Evolutionary conservation across 257 asterid species (phyloP).

Genomic region (Capsicum baccatum): DNA sequence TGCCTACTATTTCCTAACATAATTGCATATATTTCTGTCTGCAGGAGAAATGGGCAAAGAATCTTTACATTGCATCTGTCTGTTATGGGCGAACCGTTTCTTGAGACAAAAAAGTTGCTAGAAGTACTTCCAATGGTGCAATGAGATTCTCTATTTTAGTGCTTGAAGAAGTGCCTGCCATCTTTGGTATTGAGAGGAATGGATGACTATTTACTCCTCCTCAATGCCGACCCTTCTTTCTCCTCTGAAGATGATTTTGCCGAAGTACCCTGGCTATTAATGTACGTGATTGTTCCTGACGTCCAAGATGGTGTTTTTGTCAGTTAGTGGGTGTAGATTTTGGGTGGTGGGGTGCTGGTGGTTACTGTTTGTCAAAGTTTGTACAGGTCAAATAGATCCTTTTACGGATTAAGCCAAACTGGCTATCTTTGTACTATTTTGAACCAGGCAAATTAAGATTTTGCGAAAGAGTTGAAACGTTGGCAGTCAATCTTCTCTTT

Average conservation of each 20-base stretch:
- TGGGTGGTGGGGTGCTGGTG: background rate
- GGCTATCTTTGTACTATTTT: conserved; percentile 9
- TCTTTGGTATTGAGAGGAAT: background rate
- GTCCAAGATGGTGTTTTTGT: conserved; percentile 20
- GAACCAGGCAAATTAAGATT: background rate
- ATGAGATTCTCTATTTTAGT: conserved; percentile 19
- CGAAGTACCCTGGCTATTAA: conserved; percentile 13
- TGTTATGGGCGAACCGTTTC: conserved; percentile 55
- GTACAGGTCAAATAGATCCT: conserved; percentile 16
- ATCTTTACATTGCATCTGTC: conserved; percentile 47
- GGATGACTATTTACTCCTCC: conserved; percentile 18
- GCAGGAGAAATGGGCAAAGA: conserved; percentile 56
- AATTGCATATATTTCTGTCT: conserved; percentile 26
- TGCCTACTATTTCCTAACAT: background rate
- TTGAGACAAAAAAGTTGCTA: conserved; percentile 22
- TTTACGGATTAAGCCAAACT: conserved; percentile 18
- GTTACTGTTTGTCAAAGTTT: background rate
- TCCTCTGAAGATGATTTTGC: conserved; percentile 12
- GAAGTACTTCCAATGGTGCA: background rate
- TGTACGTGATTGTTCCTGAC: background rate
- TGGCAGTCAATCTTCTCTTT: background rate
- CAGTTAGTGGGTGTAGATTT: conserved; percentile 6
- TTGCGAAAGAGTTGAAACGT: background rate
- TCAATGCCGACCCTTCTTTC: background rate
- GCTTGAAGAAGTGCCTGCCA: conserved; percentile 16